Evolutionary conservation across 768 basidiomycete genomes (phyloP).

Genomic region (Serpula lacrymans): DNA sequence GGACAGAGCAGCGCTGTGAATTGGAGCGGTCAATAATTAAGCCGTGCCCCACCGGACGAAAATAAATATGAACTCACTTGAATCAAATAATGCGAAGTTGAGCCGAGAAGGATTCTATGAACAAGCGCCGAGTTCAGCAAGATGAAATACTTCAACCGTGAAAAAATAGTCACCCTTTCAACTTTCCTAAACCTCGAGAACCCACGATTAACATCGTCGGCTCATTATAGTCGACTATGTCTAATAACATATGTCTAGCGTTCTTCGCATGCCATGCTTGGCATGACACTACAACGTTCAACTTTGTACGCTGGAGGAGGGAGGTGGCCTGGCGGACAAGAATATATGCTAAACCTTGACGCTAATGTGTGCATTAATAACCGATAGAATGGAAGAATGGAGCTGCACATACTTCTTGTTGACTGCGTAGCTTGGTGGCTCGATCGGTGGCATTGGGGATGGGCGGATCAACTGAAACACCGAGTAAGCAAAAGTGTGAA

Average conservation of each 20-base stretch:
- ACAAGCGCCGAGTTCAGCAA: conserved; percentile 5
- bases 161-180: conserved; percentile 70
- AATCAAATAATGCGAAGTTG: conserved; percentile 92
- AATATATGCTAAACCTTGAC: conserved; percentile 85
- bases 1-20: conserved; percentile 82
- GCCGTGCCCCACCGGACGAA: neutral
- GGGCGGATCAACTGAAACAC: conserved; percentile 55
- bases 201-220: conserved; percentile 95
- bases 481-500: conserved; percentile 5
- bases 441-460: conserved; percentile 74
- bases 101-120: conserved; percentile 82
- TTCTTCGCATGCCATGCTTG: conserved; percentile 99
- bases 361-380: conserved; percentile 38
- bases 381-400: neutral
- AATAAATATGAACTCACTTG: conserved; percentile 44
- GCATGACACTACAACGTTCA: conserved; percentile 85
- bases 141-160: neutral
- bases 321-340: conserved; percentile 87
- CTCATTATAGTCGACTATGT: conserved; percentile 83
- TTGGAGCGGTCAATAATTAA: conserved; percentile 1
- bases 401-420: conserved; percentile 75
- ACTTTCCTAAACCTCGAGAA: conserved; percentile 82
- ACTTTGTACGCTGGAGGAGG: conserved; percentile 83
- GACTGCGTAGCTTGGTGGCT: conserved; percentile 74
- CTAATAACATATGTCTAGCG: conserved; percentile 84